Percentiles rank a stretch among this genome's conserved stretches.
These are phyloP conservation scores for Sambucus nigra DNA, from an alignment of 129 eudicot genomes.

Conservation along the genomic window DNA sequence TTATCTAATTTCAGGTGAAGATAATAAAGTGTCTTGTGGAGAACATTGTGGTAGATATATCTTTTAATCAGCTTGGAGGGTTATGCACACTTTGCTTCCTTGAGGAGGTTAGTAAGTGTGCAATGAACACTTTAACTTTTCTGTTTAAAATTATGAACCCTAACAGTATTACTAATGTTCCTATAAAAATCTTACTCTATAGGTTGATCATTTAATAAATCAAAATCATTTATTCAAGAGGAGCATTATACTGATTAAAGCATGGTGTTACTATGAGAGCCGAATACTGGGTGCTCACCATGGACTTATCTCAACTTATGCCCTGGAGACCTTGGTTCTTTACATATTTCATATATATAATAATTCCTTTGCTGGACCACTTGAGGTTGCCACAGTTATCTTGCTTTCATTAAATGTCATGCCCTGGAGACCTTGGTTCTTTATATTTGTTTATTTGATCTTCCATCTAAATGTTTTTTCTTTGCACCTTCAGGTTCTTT, in stretches of 20 bases:
- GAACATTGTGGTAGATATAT: constrained; percentile 94
- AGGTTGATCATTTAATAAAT: constrained; percentile 85
- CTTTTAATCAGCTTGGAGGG: constrained; percentile 97
- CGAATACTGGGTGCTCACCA: constrained; percentile 96
- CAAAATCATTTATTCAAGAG: constrained; percentile 92
- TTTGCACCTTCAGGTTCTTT: constrained; percentile 57
- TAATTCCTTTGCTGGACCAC: constrained; percentile 84
- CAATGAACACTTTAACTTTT: background rate
- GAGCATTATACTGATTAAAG: constrained; percentile 90
- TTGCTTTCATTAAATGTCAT: background rate
- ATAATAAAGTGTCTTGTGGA: constrained; percentile 92
- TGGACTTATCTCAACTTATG: constrained; percentile 95
- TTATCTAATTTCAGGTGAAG: constrained; percentile 59
- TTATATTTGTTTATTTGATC: background rate
- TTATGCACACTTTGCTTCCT: constrained; percentile 97
- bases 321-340: constrained; percentile 93
- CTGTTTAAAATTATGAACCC: background rate
- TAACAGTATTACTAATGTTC: background rate
- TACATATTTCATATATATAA: constrained; percentile 92
- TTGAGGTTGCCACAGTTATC: constrained; percentile 51
- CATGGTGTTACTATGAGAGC: constrained; percentile 99
- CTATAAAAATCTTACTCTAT: constrained; percentile 12
- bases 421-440: too few relatives aligned
- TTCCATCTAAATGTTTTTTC: constrained; percentile 5
- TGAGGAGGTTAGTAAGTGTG: constrained; percentile 62